Evolutionary conservation across 2,329 filamentous ascomycete genomes (phyloP).

Genomic region (Calonectria pauciramosa): DNA sequence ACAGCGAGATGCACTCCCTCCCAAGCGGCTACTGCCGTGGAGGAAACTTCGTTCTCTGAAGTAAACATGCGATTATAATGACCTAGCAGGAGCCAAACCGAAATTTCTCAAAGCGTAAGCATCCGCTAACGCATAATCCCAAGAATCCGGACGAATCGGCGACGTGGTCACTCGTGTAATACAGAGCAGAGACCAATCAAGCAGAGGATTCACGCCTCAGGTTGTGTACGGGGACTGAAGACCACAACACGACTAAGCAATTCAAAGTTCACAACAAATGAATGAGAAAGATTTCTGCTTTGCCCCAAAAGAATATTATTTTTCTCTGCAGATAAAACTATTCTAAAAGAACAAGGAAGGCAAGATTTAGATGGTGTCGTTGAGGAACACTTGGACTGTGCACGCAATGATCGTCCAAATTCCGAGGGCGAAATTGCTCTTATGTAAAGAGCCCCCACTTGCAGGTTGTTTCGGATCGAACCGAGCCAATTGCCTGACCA

Average conservation of each 20-base stretch:
- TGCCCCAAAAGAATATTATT: neutral
- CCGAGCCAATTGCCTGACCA: slow-evolving; percentile 29
- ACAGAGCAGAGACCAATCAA: neutral
- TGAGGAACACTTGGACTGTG: slow-evolving; percentile 38
- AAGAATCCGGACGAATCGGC: neutral
- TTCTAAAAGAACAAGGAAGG: neutral
- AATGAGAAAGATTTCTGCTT: too few relatives aligned
- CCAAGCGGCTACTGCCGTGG: neutral
- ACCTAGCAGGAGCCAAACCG: neutral
- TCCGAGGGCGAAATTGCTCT: slow-evolving; percentile 39
- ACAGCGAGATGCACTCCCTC: neutral
- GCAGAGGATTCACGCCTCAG: neutral
- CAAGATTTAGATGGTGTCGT: neutral
- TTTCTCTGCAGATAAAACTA: neutral
- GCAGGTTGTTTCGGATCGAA: slow-evolving; percentile 38
- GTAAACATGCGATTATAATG: neutral
- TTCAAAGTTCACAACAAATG: neutral
- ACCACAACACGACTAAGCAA: neutral
- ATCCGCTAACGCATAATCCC: neutral
- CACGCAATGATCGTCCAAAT: slow-evolving; percentile 36
- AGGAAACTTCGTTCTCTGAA: neutral
- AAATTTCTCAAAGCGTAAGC: neutral
- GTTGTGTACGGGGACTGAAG: neutral
- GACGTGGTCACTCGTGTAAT: neutral
- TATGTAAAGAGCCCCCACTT: slow-evolving; percentile 37